phyloP scores from a whole-genome alignment of 805 yeast species.

The Cyberlindnera euphorbiae region DNA sequence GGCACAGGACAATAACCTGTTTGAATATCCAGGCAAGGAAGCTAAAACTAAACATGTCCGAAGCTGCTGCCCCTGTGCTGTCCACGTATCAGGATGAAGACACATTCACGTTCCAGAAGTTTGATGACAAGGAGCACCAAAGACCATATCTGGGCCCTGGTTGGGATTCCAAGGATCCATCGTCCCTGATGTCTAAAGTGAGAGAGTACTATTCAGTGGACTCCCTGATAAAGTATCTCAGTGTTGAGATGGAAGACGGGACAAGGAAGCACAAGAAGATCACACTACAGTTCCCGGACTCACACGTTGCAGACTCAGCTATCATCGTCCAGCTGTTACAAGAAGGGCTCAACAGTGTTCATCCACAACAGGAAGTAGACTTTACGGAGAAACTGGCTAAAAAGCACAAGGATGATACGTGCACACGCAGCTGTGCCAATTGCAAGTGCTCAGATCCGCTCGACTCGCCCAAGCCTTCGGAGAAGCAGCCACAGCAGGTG shows the following conservation, averaged over 20 bases:
- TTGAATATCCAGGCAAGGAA: too few species aligned
- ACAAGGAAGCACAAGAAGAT: slow-evolving; percentile 40
- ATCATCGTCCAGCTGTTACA: slow-evolving; percentile 56
- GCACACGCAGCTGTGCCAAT: slow-evolving; percentile 19
- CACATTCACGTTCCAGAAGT: slow-evolving; percentile 44
- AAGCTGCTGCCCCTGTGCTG: slow-evolving; percentile 57
- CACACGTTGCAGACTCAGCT: slow-evolving; percentile 71
- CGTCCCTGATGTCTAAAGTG: slow-evolving; percentile 27
- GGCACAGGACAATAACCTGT: too few species aligned
- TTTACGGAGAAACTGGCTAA: slow-evolving; percentile 6
- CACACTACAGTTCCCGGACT: slow-evolving; percentile 90
- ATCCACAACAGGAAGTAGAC: slow-evolving; percentile 5
- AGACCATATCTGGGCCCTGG: slow-evolving; percentile 29
- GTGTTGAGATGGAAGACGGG: slow-evolving; percentile 26
- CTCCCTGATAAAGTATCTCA: slow-evolving; percentile 39
- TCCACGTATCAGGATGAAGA: slow-evolving; percentile 70
- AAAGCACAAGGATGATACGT: slow-evolving; percentile 8
- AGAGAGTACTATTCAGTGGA: slow-evolving; percentile 51
- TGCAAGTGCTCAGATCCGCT: slow-evolving; percentile 25
- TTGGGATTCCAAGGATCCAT: slow-evolving; percentile 6
- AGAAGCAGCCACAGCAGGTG: slow-evolving; percentile 33
- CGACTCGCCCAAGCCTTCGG: slow-evolving; percentile 1
- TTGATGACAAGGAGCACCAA: slow-evolving; percentile 25
- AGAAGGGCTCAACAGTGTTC: slow-evolving; percentile 18
- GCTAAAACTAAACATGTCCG: slow-evolving; percentile 3